Evolutionary conservation across 163 green algal species (phyloP).

Genomic region (Prototheca wickerhamii): DNA sequence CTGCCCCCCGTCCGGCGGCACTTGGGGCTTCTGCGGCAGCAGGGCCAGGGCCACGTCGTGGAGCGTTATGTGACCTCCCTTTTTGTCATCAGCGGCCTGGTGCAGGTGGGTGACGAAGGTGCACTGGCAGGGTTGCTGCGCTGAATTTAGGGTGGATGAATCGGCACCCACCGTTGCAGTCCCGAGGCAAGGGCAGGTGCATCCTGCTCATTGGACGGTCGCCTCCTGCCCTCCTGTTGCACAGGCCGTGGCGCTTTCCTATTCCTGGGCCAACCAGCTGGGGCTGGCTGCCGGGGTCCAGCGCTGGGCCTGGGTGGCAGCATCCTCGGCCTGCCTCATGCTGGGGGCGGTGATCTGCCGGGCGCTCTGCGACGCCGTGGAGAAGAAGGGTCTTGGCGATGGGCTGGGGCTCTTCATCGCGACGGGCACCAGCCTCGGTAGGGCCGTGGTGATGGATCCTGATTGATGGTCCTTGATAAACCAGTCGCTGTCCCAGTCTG

Average conservation of each 20-base stretch:
- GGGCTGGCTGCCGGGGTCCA: neutral
- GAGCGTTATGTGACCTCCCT: neutral
- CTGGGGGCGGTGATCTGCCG: neutral
- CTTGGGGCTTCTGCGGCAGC: neutral
- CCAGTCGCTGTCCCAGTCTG: too few species aligned
- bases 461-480: too few species aligned
- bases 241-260: neutral
- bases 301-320: neutral
- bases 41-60: neutral
- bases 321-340: neutral
- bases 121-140: neutral
- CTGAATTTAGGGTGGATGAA: too few species aligned
- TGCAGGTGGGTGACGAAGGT: neutral
- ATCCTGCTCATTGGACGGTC: neutral
- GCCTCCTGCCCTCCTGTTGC: neutral
- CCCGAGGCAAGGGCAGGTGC: too few species aligned
- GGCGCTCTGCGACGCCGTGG: neutral
- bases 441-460: neutral
- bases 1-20: neutral
- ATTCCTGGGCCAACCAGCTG: neutral
- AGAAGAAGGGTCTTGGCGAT: constrained; percentile 2
- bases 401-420: constrained; percentile 1
- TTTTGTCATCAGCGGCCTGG: neutral
- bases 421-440: neutral
- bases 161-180: too few species aligned